Percentiles rank a stretch among this genome's conserved stretches.
Evolutionary conservation across 2,329 filamentous ascomycete species (phyloP).

Genomic region (Fusarium sp.): DNA sequence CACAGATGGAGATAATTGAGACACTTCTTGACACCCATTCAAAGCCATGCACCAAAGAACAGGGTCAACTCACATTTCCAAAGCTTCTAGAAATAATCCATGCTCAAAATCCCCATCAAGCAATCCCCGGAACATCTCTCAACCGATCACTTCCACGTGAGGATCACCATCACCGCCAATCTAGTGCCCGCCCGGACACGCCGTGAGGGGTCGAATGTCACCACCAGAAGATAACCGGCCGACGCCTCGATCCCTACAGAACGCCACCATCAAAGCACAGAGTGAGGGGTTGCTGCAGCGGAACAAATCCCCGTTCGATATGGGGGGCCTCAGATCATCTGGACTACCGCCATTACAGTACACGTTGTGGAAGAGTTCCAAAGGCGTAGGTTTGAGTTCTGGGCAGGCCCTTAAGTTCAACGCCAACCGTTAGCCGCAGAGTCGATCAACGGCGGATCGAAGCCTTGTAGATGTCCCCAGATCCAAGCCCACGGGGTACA

Average conservation of each 20-base stretch:
- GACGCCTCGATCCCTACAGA: not conserved
- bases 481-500: not conserved
- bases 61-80: not conserved
- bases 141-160: not conserved
- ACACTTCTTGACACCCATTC: not conserved
- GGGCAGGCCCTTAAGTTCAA: not conserved
- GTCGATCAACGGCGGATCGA: not conserved
- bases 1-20: not conserved
- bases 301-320: not conserved
- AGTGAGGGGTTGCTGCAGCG: not conserved
- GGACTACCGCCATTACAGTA: not conserved
- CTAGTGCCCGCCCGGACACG: not conserved
- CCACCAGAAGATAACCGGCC: not conserved
- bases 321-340: not conserved
- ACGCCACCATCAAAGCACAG: not conserved
- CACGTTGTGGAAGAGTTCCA: not conserved
- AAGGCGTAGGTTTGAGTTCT: not conserved
- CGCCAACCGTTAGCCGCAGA: constrained; percentile 4
- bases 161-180: not conserved
- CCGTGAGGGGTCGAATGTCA: constrained; percentile 1
- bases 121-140: not conserved
- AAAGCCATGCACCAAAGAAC: not conserved
- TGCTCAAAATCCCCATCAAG: not conserved
- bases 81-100: not conserved
- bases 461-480: not conserved